Base-by-base conservation (phyloP, 1,139 yeast genomes). In the Debaryomyces sp. region DNA sequence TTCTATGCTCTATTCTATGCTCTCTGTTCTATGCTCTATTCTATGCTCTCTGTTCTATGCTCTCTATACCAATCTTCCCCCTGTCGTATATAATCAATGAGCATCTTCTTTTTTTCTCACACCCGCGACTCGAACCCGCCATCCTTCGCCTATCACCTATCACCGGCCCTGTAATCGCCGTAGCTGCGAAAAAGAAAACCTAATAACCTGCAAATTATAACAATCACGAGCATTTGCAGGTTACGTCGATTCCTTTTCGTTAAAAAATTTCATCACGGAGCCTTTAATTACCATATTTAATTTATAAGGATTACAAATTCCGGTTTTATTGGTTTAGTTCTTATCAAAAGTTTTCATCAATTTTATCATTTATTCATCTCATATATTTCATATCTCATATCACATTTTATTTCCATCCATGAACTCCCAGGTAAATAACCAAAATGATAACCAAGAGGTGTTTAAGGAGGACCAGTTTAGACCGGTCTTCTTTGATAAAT, bases 391-490 rank as follows among this genome's bases (percentile, higher is more conserved):
- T 27, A n/a, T 21, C n/a, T 27, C 41, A 37, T 23, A 21, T 15
- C 39, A 3, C 38, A 39, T 38, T 32, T 18, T 10, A 18, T 12
- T 35, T 13, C n/a, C 33, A 21, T 58, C 50, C 59, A 55, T 55
- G 58, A 51, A 55, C 40, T 55, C 58, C 12, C 58, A 54, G 33
- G 40, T 55, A 37, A 61, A 63, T 48, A 62, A 62, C 47, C 54
- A 55, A 22, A 61, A 58, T 47, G 67, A 63, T 23, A 61, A 62
- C 48, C 61, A 62, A 43, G 66, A 63, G 53, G 61, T 63, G 44
- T 61, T 63, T 46, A 65, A 60, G 55, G 70, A 65, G 43, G 70
- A 64, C 41, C 68, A 63, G 54, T 69, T 71, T 54, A 63, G 75
- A 48, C 69, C 64, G 45, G 75, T 71, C 30, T 70, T 71, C 52